These are phyloP conservation scores for Xanthoparmelia taractica DNA, from an alignment of 495 filamentous ascomycete species.

Conservation along the genomic window DNA sequence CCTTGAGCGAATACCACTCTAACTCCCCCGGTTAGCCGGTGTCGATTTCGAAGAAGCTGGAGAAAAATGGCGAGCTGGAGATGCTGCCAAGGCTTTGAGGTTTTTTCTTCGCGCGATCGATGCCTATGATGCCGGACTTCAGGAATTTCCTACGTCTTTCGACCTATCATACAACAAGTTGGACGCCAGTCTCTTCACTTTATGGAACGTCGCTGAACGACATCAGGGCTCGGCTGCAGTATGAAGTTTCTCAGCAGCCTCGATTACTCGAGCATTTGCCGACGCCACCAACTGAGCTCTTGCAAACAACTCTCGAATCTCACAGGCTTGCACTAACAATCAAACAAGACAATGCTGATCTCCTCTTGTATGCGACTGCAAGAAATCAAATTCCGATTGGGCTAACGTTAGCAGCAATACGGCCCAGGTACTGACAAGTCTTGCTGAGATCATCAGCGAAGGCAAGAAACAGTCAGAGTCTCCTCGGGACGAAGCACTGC, in stretches of 20 bases:
- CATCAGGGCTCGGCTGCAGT: constrained; percentile 17
- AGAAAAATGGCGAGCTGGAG: constrained; percentile 67
- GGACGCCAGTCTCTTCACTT: constrained; percentile 16
- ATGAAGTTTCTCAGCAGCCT: constrained; percentile 19
- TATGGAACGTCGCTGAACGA: constrained; percentile 2
- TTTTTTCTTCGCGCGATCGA: constrained; percentile 62
- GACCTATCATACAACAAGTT: constrained; percentile 72
- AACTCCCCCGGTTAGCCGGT: constrained; percentile 42
- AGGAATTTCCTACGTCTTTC: constrained; percentile 49
- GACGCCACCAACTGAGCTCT: constrained; percentile 41
- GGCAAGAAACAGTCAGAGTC: constrained; percentile 38
- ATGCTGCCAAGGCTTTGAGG: constrained; percentile 58
- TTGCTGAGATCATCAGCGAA: constrained; percentile 52
- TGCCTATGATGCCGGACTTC: constrained; percentile 54
- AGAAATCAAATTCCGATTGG: neutral
- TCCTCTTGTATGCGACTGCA: constrained; percentile 42
- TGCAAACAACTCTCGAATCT: constrained; percentile 51
- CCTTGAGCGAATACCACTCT: neutral
- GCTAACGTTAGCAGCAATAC: constrained; percentile 42
- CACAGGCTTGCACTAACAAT: constrained; percentile 52
- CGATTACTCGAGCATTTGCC: constrained; percentile 51
- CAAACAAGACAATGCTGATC: constrained; percentile 54
- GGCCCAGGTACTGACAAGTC: constrained; percentile 56
- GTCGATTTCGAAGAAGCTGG: constrained; percentile 61
- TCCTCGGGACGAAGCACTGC: constrained; percentile 35